A percentile compares a stretch with the other conserved stretches of the same genome.
Evolutionary conservation across 805 yeast species (phyloP).

Genomic region (Jamesozyma gamospora): DNA sequence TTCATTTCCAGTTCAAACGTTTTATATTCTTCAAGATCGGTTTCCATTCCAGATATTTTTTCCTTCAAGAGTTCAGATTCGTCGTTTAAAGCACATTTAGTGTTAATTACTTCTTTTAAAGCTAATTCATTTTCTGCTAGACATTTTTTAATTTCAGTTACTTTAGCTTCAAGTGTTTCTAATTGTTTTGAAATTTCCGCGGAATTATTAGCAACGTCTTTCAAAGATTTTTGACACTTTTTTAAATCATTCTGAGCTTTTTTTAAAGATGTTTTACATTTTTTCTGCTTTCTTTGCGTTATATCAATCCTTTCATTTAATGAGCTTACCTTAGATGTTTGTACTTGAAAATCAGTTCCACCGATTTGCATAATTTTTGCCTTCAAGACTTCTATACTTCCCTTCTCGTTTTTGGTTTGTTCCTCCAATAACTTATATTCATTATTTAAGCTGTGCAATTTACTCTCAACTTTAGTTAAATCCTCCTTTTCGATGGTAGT

Average conservation of each 20-base stretch:
- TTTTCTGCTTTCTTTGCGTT: constrained; percentile 44
- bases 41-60: constrained; percentile 32
- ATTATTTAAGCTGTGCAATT: constrained; percentile 27
- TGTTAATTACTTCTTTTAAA: constrained; percentile 33
- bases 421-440: constrained; percentile 40
- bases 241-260: constrained; percentile 57
- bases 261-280: constrained; percentile 44
- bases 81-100: constrained; percentile 34
- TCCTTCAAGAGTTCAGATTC: constrained; percentile 34
- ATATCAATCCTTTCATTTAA: constrained; percentile 56
- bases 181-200: constrained; percentile 30
- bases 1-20: constrained; percentile 59
- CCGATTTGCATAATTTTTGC: constrained; percentile 83
- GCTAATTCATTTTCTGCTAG: constrained; percentile 23
- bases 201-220: constrained; percentile 40
- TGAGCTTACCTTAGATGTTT: constrained; percentile 74
- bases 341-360: constrained; percentile 73
- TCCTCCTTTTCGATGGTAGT: constrained; percentile 28
- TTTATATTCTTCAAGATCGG: constrained; percentile 44
- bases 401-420: constrained; percentile 43
- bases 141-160: constrained; percentile 28
- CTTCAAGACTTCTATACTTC: constrained; percentile 50
- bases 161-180: constrained; percentile 21
- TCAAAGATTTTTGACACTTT: constrained; percentile 41
- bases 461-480: constrained; percentile 4